Conservation (phyloP, 78 protist genomes). For the Andalucia godoyi region DNA sequence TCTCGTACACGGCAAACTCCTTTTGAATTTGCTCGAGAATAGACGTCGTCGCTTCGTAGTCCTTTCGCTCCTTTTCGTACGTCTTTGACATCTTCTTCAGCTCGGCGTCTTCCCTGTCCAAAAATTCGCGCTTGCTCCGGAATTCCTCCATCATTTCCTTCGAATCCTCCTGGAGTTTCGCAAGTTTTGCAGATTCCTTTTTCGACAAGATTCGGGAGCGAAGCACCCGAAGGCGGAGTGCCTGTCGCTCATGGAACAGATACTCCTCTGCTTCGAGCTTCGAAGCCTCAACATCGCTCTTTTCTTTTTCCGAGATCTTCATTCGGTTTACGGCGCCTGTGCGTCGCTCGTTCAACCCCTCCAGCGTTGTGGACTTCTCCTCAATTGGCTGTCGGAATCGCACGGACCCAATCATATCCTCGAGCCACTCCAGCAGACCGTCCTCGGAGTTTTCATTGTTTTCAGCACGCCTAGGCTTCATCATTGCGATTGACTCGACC, state of each 20-base stretch:
- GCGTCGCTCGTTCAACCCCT: conserved; percentile 61
- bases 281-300: conserved; percentile 39
- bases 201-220: not conserved
- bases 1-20: conserved; percentile 7
- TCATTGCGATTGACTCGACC: conserved; percentile 96
- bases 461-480: conserved; percentile 93
- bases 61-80: not conserved
- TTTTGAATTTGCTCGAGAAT: not conserved
- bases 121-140: no score
- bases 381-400: conserved; percentile 52
- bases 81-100: not conserved
- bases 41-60: not conserved
- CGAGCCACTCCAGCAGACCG: conserved; percentile 97
- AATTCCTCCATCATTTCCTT: not conserved
- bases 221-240: no score
- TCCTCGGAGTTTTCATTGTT: conserved; percentile 68
- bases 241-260: conserved; percentile 16
- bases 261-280: conserved; percentile 82
- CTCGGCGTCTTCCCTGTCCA: not conserved
- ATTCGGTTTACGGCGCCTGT: conserved; percentile 28
- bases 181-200: not conserved
- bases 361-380: conserved; percentile 29
- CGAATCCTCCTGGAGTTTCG: conserved; percentile 1
- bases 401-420: conserved; percentile 94
- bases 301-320: conserved; percentile 46